Conservation (phyloP, 768 basidiomycete genomes). For the Mycena pura region DNA sequence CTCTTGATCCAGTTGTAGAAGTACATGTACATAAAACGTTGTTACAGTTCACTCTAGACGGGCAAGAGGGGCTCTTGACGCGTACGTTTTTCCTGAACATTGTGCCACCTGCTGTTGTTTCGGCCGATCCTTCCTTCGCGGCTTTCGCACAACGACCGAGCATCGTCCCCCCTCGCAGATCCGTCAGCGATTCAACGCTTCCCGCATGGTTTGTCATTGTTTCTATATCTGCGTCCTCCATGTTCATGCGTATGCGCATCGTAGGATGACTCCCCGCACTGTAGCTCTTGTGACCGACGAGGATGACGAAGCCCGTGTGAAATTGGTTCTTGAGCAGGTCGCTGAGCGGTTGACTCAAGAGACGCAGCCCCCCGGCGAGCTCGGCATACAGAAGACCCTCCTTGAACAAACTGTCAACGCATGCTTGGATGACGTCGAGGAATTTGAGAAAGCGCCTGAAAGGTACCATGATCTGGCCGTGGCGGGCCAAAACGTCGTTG, state of each 20-base stretch:
- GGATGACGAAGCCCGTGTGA: slow-evolving; percentile 70
- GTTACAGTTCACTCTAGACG: slow-evolving; percentile 71
- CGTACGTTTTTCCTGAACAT: slow-evolving; percentile 76
- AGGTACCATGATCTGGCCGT: slow-evolving; percentile 68
- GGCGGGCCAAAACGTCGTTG: slow-evolving; percentile 82
- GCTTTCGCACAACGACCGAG: slow-evolving; percentile 31
- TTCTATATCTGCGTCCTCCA: background rate
- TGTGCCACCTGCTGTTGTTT: slow-evolving; percentile 66
- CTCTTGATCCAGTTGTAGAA: slow-evolving; percentile 6
- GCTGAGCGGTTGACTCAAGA: slow-evolving; percentile 81
- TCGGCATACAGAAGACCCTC: slow-evolving; percentile 84
- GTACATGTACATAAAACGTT: slow-evolving; percentile 16
- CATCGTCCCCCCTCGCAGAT: slow-evolving; percentile 14
- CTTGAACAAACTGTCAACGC: slow-evolving; percentile 74
- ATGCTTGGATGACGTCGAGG: slow-evolving; percentile 64
- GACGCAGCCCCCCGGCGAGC: slow-evolving; percentile 70
- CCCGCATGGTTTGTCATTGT: slow-evolving; percentile 16
- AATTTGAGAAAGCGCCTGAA: slow-evolving; percentile 58
- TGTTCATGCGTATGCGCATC: background rate
- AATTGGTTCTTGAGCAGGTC: slow-evolving; percentile 77
- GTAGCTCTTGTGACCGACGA: slow-evolving; percentile 17
- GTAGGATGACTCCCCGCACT: slow-evolving; percentile 22
- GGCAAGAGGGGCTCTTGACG: slow-evolving; percentile 70
- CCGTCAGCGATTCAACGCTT: slow-evolving; percentile 22
- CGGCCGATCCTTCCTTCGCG: slow-evolving; percentile 47